These are phyloP conservation scores for Deuterostichococcus epilithicus DNA, from an alignment of 139 green algal species.

Conservation along the genomic window DNA sequence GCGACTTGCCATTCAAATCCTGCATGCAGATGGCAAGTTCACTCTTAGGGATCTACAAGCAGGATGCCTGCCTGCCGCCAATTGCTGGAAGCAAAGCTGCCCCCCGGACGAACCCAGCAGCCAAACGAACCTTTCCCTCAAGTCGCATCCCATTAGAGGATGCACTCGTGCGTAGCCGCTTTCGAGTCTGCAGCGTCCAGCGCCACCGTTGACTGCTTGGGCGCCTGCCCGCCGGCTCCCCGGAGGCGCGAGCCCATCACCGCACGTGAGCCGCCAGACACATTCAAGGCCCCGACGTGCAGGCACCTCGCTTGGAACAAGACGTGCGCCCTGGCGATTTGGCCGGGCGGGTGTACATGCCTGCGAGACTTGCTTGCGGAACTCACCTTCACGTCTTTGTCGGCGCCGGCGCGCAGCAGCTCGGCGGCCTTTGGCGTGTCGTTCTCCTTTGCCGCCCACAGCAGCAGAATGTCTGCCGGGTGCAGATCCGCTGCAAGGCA, in stretches of 20 bases:
- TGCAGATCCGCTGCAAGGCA: conserved; percentile 50
- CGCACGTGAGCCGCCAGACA: neutral
- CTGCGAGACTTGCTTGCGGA: neutral
- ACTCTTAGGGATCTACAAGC: neutral
- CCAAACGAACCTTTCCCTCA: neutral
- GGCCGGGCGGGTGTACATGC: neutral
- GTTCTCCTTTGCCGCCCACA: conserved; percentile 82
- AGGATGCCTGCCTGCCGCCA: neutral
- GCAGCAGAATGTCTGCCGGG: conserved; percentile 86
- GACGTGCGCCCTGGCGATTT: too few relatives aligned
- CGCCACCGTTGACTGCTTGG: too few relatives aligned
- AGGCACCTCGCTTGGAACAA: neutral
- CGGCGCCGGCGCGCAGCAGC: conserved; percentile 70
- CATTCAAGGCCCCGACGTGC: neutral
- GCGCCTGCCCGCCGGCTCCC: too few relatives aligned
- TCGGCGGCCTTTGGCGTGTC: conserved; percentile 92
- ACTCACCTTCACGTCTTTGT: conserved; percentile 49
- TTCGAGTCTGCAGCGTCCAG: neutral
- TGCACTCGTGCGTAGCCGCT: neutral
- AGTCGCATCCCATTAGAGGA: neutral
- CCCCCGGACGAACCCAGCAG: neutral
- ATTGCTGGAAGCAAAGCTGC: neutral
- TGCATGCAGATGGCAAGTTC: conserved; percentile 11
- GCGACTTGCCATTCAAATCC: conserved; percentile 65
- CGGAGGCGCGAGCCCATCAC: too few relatives aligned